Evolutionary conservation across 805 yeast genomes (phyloP).

Genomic region (Teunomyces cretensis): DNA sequence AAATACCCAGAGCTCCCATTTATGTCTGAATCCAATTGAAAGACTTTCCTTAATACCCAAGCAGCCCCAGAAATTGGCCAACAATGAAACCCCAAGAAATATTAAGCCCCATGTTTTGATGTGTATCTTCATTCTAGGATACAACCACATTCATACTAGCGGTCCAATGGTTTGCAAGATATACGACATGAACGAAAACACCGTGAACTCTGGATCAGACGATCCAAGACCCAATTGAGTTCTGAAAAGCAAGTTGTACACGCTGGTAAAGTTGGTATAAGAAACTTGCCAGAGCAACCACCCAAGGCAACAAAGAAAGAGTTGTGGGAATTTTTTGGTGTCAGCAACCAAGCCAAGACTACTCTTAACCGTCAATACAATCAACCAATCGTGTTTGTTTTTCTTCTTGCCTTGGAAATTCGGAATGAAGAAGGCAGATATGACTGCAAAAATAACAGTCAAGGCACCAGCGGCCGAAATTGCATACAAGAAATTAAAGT

Average conservation of each 20-base stretch:
- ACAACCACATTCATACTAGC: constrained; percentile 35
- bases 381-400: constrained; percentile 21
- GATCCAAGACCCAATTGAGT: constrained; percentile 39
- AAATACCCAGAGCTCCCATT: constrained; percentile 45
- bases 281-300: constrained; percentile 45
- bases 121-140: constrained; percentile 20
- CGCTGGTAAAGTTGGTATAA: constrained; percentile 33
- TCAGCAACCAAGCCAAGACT: constrained; percentile 19
- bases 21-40: constrained; percentile 36
- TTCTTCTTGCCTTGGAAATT: constrained; percentile 25
- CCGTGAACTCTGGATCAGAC: constrained; percentile 40
- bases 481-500: constrained; percentile 34
- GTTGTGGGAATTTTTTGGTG: constrained; percentile 30
- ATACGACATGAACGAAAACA: constrained; percentile 37
- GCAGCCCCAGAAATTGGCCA: constrained; percentile 40
- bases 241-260: constrained; percentile 36
- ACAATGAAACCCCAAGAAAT: constrained; percentile 28
- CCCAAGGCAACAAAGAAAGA: constrained; percentile 32
- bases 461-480: constrained; percentile 39
- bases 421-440: constrained; percentile 30
- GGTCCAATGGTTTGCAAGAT: constrained; percentile 34
- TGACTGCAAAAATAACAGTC: constrained; percentile 24
- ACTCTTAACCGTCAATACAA: constrained; percentile 25
- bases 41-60: no score
- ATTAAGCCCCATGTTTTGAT: constrained; percentile 38